Evolutionary conservation across 2,329 filamentous ascomycete species (phyloP).

Genomic region (Exophiala oligosperma): DNA sequence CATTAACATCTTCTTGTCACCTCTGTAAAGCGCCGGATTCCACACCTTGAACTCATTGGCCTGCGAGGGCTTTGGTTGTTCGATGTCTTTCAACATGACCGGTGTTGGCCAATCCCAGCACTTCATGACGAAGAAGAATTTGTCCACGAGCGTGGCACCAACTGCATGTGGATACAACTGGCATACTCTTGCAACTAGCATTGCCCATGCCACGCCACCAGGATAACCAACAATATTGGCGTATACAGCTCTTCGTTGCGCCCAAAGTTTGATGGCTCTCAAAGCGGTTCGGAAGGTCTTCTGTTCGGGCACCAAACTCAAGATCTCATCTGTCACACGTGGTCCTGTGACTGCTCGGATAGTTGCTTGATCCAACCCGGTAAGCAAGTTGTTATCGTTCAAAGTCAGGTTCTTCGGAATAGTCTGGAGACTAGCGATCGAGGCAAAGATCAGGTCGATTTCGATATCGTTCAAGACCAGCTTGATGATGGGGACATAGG

Average conservation of each 20-base stretch:
- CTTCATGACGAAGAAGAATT: constrained; percentile 91
- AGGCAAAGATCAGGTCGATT: constrained; percentile 89
- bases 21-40: constrained; percentile 84
- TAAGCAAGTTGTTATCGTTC: constrained; percentile 79
- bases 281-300: constrained; percentile 87
- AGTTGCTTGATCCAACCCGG: constrained; percentile 82
- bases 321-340: constrained; percentile 88
- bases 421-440: constrained; percentile 68
- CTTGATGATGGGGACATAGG: constrained; percentile 96
- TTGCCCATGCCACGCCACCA: constrained; percentile 95
- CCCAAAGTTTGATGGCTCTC: constrained; percentile 94
- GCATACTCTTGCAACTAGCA: constrained; percentile 93
- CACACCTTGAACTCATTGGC: constrained; percentile 63
- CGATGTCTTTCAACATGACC: constrained; percentile 85
- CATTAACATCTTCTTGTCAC: constrained; percentile 87
- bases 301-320: constrained; percentile 82
- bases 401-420: constrained; percentile 73
- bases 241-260: constrained; percentile 86
- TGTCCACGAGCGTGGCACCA: constrained; percentile 81
- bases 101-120: constrained; percentile 94
- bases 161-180: constrained; percentile 94
- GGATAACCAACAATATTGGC: constrained; percentile 96
- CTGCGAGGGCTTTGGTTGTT: constrained; percentile 70
- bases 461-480: constrained; percentile 88
- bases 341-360: constrained; percentile 91